A percentile compares a stretch with the other conserved stretches of the same genome.
Conservation (phyloP, 2,329 filamentous ascomycete genomes). For the Fulvia fulva region DNA sequence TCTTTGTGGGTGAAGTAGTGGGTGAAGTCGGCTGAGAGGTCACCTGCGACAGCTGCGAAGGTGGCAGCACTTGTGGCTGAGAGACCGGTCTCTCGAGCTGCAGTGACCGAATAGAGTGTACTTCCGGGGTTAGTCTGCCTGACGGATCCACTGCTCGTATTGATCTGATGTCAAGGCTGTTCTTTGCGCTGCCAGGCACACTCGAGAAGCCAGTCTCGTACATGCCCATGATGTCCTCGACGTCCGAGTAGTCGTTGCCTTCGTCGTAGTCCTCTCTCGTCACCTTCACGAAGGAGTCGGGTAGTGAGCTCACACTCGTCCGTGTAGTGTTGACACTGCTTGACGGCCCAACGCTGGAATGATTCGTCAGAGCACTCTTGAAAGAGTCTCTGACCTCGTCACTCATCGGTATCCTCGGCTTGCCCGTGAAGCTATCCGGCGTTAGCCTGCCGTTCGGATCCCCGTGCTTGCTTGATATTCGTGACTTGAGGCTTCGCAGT, state of each 20-base stretch:
- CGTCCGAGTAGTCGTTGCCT: conserved; percentile 49
- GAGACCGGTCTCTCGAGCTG: conserved; percentile 23
- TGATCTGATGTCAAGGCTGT: conserved; percentile 25
- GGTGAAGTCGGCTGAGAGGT: background rate
- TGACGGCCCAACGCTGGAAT: conserved; percentile 54
- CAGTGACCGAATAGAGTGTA: conserved; percentile 13
- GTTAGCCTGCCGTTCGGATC: conserved; percentile 12
- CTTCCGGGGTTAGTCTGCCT: conserved; percentile 7
- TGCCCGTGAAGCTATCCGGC: conserved; percentile 10
- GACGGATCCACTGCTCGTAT: conserved; percentile 16
- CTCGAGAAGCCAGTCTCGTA: conserved; percentile 55
- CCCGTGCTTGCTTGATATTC: conserved; percentile 12
- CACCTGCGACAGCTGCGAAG: conserved; percentile 3
- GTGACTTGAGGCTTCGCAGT: conserved; percentile 22
- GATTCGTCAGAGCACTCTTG: conserved; percentile 56
- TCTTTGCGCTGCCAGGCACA: conserved; percentile 23
- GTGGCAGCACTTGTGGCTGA: conserved; percentile 12
- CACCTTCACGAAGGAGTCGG: conserved; percentile 60
- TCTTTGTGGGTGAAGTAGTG: background rate
- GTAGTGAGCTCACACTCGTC: conserved; percentile 74
- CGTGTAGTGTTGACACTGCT: conserved; percentile 67
- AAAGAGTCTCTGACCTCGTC: conserved; percentile 53
- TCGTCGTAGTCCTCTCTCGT: conserved; percentile 38
- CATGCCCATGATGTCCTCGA: conserved; percentile 59
- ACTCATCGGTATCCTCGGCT: conserved; percentile 7